Evolutionary conservation across 2,329 filamentous ascomycete species (phyloP), one percentile per base, ranked within the genome.

Genomic region (Waltergamsia citrina): DNA sequence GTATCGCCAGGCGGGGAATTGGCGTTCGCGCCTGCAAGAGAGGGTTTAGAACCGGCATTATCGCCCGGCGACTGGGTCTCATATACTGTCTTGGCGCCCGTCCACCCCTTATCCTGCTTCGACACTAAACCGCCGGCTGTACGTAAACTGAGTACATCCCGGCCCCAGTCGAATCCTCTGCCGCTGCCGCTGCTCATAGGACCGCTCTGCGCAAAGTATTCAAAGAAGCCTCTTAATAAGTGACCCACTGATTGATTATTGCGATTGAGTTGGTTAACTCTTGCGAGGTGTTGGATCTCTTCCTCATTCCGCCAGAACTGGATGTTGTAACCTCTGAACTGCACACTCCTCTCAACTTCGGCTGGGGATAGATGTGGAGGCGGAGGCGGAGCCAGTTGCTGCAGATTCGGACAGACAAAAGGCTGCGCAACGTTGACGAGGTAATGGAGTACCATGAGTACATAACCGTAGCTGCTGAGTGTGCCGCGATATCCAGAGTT

Each of bases 391-490:
- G 58, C 68, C 44, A 69, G 63, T 35, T 67, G 58, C 50, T 93
- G 86, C 3, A 95, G 67, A 48, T 95, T 94, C 0, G 84, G 85
- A 38, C 85, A 78, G 14, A 95, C 82, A 35, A 86, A 85, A 1
- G 88, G 87, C 31, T 75, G 66, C 1, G 74, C 82, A 34, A 94
- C 57, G 45, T 94, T 94, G 49, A 92, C 77, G 19, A 94, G 71
- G 50, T 90, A 94, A 56, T 95, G 88, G 12, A 94, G 63, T 5
- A 93, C 78, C 87, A 95, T 94, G 25, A 94, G 62, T 5, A 92
- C 85, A 56, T 90, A 95, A 32, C 88, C 87, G 48, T 94, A 94
- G 43, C 84, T 90, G 34, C 83, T 88, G 14, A 95, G 63, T 0
- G 86, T 93, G 27, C 88, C 87, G 24, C 80, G 79, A 51, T 93